Evolutionary conservation across 306 rosid species (phyloP).

Genomic region (Sechiopsis laciniata): DNA sequence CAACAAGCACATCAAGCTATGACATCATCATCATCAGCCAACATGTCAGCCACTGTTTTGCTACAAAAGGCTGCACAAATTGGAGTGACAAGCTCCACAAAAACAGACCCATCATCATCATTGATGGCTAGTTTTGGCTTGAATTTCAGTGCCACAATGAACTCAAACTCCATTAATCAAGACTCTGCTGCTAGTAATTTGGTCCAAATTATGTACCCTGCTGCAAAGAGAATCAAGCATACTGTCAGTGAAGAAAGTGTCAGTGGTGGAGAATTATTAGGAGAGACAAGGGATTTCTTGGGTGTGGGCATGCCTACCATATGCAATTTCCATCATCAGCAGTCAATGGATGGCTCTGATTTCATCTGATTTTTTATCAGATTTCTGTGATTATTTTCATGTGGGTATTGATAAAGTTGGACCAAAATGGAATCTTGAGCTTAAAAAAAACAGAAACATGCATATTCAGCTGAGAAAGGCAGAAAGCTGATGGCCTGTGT

Average conservation of each 20-base stretch:
- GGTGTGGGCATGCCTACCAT: slow-evolving; percentile 76
- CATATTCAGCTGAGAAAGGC: slow-evolving; percentile 1
- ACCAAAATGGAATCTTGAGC: neutral
- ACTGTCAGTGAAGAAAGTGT: slow-evolving; percentile 40
- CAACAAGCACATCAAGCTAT: neutral
- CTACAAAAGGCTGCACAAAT: slow-evolving; percentile 17
- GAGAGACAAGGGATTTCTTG: slow-evolving; percentile 55
- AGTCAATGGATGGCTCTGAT: slow-evolving; percentile 66
- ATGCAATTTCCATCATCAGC: slow-evolving; percentile 64
- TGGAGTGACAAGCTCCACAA: slow-evolving; percentile 20
- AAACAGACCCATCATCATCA: slow-evolving; percentile 29
- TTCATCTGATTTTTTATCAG: slow-evolving; percentile 14
- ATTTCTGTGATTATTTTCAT: too few species aligned
- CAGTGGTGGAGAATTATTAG: neutral
- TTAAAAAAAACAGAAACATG: neutral
- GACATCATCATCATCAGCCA: neutral
- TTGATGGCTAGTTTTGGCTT: slow-evolving; percentile 8
- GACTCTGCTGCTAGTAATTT: slow-evolving; percentile 37
- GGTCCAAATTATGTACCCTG: slow-evolving; percentile 38
- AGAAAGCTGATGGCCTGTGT: slow-evolving; percentile 12
- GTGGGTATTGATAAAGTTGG: neutral
- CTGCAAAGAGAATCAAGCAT: slow-evolving; percentile 48
- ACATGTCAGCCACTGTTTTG: slow-evolving; percentile 4
- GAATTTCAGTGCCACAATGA: slow-evolving; percentile 5
- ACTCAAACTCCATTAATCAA: neutral